Base-by-base conservation (phyloP, 164 flowering plant species). In the Annona squamosa region DNA sequence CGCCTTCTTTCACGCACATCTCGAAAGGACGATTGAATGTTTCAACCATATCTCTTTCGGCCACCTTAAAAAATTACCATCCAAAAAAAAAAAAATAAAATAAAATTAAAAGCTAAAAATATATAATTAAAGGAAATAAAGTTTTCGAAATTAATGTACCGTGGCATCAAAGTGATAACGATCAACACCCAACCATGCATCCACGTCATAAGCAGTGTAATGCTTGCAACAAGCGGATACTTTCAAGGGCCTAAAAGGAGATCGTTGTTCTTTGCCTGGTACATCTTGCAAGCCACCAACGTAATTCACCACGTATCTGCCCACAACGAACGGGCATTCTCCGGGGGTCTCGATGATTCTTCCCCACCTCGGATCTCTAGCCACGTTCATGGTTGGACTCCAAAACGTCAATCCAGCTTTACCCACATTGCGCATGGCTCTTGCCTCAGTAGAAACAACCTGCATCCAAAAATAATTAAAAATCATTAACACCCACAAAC, bases 351-450 rank as follows among this genome's bases (percentile, higher is more conserved):
- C 97, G 57, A 85, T 89, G 48, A 87, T 90, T 41, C 93, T 70
- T 1, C 97, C 97, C 97, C 97, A 92, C n/a, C 92, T 76, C 0
- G 97, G 95, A 75, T 92, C 95, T 2, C 93, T 74, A 52, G 88
- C 84, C 4, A 92, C 83, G 75, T 92, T 92, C 67, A 92, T 89
- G 68, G 89, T 90, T 1, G 97, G 97, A 71, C 95, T 90, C 97
- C 97, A 92, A 66, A 73, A 90, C 5, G 92, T 90, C 71, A 92
- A 76, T 0, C 97, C 93, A 1, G 93, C 97, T 70, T 64, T 26
- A n/a, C 91, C 95, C 71, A 86, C 87, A 66, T 92, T 92, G 80
- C 85, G 85, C 93, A 92, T 92, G 42, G 97, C 97, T 75, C 93
- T 86, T 46, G 88, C 97, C 74, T 92, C 97, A 47, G 85, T 87